phyloP scores from a whole-genome alignment of 441 rosid genomes.

The Omphalea diandra region DNA sequence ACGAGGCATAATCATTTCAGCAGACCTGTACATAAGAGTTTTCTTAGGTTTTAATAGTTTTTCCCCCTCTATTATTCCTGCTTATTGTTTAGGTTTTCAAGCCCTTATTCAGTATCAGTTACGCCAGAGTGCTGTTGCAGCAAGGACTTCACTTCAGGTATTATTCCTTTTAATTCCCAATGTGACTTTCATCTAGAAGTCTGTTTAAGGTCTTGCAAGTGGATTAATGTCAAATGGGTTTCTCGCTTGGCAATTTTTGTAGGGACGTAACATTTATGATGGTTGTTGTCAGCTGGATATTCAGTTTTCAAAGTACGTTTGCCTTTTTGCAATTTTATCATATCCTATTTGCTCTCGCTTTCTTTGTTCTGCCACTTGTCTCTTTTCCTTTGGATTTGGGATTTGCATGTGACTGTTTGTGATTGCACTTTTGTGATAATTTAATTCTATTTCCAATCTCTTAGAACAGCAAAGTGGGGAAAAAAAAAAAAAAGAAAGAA shows the following conservation, averaged over 20 bases:
- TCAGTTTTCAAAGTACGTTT: slow-evolving; percentile 88
- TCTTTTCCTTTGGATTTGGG: background rate
- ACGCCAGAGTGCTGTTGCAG: slow-evolving; percentile 74
- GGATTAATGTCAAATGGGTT: slow-evolving; percentile 19
- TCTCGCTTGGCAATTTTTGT: slow-evolving; percentile 20
- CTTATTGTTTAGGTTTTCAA: slow-evolving; percentile 71
- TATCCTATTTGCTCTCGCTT: background rate
- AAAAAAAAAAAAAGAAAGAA: background rate
- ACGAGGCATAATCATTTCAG: slow-evolving; percentile 20
- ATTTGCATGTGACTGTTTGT: background rate
- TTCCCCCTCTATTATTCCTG: slow-evolving; percentile 22
- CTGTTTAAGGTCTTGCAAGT: background rate
- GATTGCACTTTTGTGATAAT: background rate
- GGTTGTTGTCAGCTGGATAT: slow-evolving; percentile 99
- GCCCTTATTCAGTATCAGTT: slow-evolving; percentile 87
- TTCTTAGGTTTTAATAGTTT: slow-evolving; percentile 16
- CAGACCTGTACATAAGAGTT: slow-evolving; percentile 6
- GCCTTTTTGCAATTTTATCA: slow-evolving; percentile 12
- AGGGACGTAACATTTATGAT: slow-evolving; percentile 98
- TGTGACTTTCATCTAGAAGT: slow-evolving; percentile 8
- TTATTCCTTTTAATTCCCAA: background rate
- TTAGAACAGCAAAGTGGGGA: background rate
- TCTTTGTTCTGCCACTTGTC: slow-evolving; percentile 15
- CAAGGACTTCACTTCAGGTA: slow-evolving; percentile 94
- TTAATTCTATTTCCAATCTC: slow-evolving; percentile 6